A percentile compares a stretch with the other conserved stretches of the same genome.
phyloP scores from a whole-genome alignment of 2,329 filamentous ascomycete genomes.

The Elsinoe batatas region DNA sequence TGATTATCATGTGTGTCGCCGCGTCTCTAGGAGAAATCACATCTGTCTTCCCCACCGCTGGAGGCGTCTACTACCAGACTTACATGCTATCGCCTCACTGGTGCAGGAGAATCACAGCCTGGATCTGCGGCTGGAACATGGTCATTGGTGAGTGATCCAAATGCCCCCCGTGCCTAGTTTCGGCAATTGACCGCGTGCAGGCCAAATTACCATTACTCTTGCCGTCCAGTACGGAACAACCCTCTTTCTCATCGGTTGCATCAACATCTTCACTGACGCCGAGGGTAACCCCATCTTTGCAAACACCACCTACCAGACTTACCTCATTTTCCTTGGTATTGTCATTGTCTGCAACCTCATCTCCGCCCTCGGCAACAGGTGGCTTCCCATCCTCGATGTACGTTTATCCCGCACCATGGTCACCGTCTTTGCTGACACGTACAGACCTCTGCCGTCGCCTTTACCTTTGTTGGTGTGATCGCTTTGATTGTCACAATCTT shows the following conservation, averaged over 20 bases:
- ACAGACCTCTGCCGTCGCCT: constrained; percentile 61
- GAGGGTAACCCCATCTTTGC: constrained; percentile 38
- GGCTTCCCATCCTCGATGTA: constrained; percentile 55
- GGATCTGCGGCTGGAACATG: constrained; percentile 67
- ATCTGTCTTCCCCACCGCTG: constrained; percentile 52
- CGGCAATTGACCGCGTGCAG: constrained; percentile 35
- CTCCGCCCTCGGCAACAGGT: constrained; percentile 44
- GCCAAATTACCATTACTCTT: constrained; percentile 74
- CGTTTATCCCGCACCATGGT: constrained; percentile 26
- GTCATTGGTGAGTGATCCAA: constrained; percentile 29
- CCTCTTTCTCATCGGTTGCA: constrained; percentile 44
- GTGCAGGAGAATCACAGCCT: constrained; percentile 55
- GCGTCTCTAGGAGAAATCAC: constrained; percentile 64
- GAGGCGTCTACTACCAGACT: constrained; percentile 67
- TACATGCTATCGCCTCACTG: constrained; percentile 58
- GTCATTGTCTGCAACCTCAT: constrained; percentile 42
- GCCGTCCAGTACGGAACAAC: constrained; percentile 68
- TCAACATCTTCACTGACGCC: constrained; percentile 45
- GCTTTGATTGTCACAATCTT: constrained; percentile 54
- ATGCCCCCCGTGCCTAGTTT: background rate
- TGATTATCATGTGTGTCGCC: constrained; percentile 62
- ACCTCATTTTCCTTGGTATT: constrained; percentile 40
- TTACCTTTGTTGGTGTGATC: constrained; percentile 62
- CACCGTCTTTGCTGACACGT: background rate
- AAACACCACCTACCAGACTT: constrained; percentile 37